Evolutionary conservation across 192 early-diverging fungal genomes (phyloP), one percentile per base, ranked within the genome.

Genomic region (Linnemannia exigua): DNA sequence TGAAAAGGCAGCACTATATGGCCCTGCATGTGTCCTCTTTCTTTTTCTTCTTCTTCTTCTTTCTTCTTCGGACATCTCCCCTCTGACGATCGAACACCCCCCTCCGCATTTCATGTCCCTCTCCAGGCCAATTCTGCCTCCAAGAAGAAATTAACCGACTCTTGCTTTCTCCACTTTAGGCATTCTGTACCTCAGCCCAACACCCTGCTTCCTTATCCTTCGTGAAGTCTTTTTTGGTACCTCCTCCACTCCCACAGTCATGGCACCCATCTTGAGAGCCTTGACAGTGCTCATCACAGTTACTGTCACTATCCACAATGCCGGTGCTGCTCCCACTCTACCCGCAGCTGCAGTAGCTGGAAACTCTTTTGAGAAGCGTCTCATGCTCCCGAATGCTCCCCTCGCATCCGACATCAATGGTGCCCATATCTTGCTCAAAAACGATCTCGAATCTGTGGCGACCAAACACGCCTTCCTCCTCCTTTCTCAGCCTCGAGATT

Each of bases 401-500:
- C 20, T 66, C 20, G 54, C 74, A 17, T 37, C 33, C 16, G 25
- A 33, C 22, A 41, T 75, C 1, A 28, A 44, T n/a, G 74, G 74
- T 1, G 74, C 52, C 7, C 22, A 33, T 20, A 50, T 75, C 15
- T 15, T 75, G 4, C 35, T 75, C 11, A 19, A 52, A 14, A 75
- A 75, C 37, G 74, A 75, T n/a, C 51, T 63, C 22, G 74, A 75
- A 20, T 61, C 58, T 1, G n/a, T 20, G 8, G 44, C 52, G 11
- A 12, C 38, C 74, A 75, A 75, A 15, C 11, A 28, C 25, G 19
- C 74, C 1, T 75, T 75, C 58, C 17, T 75, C 11, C 54, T 75
- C 14, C 25, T 75, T 51, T 75, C 74, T 14, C 19, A 75, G 37
- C 74, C 58, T 9, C 31, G 74, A 28, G 52, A 37, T 19, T 75